Conservation (phyloP, 768 basidiomycete genomes). For the Psilocybe tampanensis region DNA sequence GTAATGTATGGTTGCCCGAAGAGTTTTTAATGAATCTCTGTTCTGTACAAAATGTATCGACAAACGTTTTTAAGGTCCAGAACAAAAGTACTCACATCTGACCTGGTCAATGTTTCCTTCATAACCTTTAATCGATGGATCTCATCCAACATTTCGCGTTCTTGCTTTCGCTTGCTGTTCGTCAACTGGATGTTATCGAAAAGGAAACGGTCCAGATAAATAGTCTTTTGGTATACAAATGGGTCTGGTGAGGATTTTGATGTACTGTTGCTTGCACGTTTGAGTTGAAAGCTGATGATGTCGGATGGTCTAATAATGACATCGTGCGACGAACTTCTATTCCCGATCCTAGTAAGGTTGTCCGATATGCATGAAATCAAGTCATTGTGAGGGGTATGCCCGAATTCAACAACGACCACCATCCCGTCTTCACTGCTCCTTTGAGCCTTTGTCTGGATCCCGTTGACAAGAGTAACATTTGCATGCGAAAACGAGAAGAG, state of each 20-base stretch:
- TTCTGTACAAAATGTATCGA: constrained; percentile 39
- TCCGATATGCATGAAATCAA: constrained; percentile 58
- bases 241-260: constrained; percentile 35
- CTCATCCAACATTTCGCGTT: constrained; percentile 46
- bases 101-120: constrained; percentile 49
- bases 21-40: constrained; percentile 61
- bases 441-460: constrained; percentile 19
- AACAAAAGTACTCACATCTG: constrained; percentile 55
- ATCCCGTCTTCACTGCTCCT: constrained; percentile 35
- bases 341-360: constrained; percentile 36
- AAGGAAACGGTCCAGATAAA: constrained; percentile 78
- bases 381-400: constrained; percentile 48
- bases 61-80: neutral
- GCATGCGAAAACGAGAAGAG: constrained; percentile 63
- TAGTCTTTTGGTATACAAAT: constrained; percentile 62
- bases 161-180: constrained; percentile 35
- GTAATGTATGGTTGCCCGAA: constrained; percentile 67
- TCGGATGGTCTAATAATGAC: constrained; percentile 67
- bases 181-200: constrained; percentile 53
- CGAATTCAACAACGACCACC: constrained; percentile 56
- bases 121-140: constrained; percentile 47
- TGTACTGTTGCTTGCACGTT: constrained; percentile 16
- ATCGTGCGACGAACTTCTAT: constrained; percentile 42
- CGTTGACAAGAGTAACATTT: constrained; percentile 36
- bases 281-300: constrained; percentile 59